phyloP scores from a whole-genome alignment of 108 stramenopile genomes.

The Asterionellopsis glacialis region DNA sequence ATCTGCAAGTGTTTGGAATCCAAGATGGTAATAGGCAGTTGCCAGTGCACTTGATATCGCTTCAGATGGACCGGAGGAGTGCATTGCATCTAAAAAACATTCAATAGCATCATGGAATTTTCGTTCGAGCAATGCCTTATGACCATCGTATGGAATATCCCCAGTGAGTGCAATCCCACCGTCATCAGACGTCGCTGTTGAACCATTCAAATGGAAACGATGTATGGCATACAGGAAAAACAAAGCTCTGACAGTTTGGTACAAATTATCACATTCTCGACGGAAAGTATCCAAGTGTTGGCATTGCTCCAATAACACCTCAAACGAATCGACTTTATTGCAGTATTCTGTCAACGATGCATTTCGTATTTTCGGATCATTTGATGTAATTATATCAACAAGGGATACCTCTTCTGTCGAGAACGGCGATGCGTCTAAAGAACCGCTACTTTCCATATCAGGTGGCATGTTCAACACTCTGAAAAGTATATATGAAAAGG shows the following conservation, averaged over 20 bases:
- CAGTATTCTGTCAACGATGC: constrained; percentile 15
- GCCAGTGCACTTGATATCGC: constrained; percentile 51
- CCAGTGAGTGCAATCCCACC: background rate
- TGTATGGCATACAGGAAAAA: constrained; percentile 53
- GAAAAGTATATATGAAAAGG: too few species aligned
- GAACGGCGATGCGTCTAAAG: too few species aligned
- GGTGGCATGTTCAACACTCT: too few species aligned
- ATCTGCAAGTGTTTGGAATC: constrained; percentile 54
- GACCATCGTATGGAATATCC: constrained; percentile 33
- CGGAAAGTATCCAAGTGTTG: constrained; percentile 17
- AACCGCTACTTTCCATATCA: too few species aligned
- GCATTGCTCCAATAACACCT: constrained; percentile 6
- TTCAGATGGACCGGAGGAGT: constrained; percentile 16
- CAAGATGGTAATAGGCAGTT: constrained; percentile 42
- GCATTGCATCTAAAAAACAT: constrained; percentile 18
- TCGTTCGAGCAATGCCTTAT: constrained; percentile 33
- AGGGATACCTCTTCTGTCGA: constrained; percentile 1
- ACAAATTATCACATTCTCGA: constrained; percentile 21
- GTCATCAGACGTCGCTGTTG: too few species aligned
- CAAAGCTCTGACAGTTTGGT: constrained; percentile 27
- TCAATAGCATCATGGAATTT: constrained; percentile 44
- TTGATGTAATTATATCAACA: constrained; percentile 18
- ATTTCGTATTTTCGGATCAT: constrained; percentile 12
- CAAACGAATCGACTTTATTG: background rate
- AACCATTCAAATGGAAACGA: constrained; percentile 40